Conservation (phyloP, 2,329 filamentous ascomycete genomes). For the Cryphonectria carpinicola region DNA sequence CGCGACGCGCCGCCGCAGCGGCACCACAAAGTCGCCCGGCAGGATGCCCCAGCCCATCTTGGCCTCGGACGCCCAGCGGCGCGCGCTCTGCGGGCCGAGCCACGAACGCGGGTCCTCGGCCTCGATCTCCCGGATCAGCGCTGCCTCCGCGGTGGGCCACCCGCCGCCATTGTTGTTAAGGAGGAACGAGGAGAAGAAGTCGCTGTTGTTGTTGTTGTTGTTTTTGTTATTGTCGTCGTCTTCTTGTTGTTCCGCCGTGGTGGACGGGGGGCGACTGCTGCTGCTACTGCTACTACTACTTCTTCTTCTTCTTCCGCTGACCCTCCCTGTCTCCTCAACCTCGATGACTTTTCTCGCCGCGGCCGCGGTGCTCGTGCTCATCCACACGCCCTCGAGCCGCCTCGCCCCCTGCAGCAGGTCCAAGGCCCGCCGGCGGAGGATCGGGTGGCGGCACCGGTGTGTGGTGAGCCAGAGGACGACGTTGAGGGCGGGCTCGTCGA, state of each 20-base stretch:
- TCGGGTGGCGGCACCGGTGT: conserved; percentile 39
- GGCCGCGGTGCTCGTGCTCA: conserved; percentile 36
- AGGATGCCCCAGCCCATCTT: conserved; percentile 15
- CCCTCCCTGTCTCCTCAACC: conserved; percentile 29
- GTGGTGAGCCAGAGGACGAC: conserved; percentile 37
- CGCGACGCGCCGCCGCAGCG: conserved; percentile 12
- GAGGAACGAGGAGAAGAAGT: background rate
- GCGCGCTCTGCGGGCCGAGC: conserved; percentile 9
- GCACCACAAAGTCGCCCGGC: conserved; percentile 9
- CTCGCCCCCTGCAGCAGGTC: conserved; percentile 34
- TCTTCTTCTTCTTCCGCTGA: too few species aligned
- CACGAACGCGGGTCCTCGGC: conserved; percentile 19
- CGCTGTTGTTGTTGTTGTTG: background rate
- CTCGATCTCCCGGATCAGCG: conserved; percentile 3
- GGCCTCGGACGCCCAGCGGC: background rate
- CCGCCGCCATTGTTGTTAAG: background rate
- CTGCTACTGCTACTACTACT: too few species aligned
- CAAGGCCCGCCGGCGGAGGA: conserved; percentile 35
- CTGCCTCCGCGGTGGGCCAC: conserved; percentile 6
- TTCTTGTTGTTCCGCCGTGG: too few species aligned
- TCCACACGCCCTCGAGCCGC: conserved; percentile 41
- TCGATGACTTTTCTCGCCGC: conserved; percentile 33
- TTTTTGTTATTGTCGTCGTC: background rate
- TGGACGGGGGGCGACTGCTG: too few species aligned
- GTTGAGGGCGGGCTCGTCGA: conserved; percentile 39